phyloP scores from a whole-genome alignment of 208 protist genomes.

The Entamoeba dispar region DNA sequence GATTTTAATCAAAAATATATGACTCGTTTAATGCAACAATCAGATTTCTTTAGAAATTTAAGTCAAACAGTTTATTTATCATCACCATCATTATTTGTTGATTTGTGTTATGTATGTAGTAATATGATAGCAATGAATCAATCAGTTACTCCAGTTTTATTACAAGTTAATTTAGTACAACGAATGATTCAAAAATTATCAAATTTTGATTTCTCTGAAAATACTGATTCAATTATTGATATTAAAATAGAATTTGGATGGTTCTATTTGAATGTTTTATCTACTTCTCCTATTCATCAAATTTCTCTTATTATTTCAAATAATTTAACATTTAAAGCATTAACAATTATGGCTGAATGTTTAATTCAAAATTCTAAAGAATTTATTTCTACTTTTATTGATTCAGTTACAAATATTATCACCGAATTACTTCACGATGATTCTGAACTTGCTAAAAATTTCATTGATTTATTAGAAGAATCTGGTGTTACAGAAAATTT shows the following conservation, averaged over 20 bases:
- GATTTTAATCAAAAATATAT: not conserved
- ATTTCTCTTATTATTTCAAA: not conserved
- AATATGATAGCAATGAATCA: not conserved
- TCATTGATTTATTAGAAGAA: not conserved
- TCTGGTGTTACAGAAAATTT: not conserved
- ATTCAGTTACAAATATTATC: not conserved
- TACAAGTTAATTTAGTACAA: not conserved
- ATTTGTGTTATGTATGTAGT: not conserved
- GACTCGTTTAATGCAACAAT: not conserved
- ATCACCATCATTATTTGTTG: not conserved
- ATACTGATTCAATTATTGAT: not conserved
- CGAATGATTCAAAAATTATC: not conserved
- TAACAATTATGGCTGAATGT: not conserved
- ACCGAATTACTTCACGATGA: not conserved
- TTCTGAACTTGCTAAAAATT: not conserved
- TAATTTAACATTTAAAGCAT: not conserved
- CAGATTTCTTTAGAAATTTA: not conserved
- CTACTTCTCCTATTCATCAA: not conserved
- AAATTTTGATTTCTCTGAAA: not conserved
- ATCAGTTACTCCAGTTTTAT: not conserved
- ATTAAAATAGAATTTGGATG: not conserved
- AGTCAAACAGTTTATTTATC: not conserved
- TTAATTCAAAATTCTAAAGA: not conserved
- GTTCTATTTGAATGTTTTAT: not conserved
- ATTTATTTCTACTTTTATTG: not conserved